Conservation (phyloP, 2,329 filamentous ascomycete species). For the Lithohypha guttulata region DNA sequence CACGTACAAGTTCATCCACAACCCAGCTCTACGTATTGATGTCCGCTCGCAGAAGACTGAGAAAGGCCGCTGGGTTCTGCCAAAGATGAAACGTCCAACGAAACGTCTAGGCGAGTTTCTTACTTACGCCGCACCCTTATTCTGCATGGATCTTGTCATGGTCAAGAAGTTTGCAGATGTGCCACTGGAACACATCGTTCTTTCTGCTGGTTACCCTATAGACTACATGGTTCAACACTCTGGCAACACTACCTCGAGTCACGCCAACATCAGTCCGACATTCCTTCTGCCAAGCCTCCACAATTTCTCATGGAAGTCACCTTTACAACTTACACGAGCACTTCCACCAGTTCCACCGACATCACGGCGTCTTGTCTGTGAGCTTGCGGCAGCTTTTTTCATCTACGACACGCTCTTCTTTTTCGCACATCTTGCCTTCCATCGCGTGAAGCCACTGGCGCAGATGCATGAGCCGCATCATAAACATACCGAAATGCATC, state of each 20-base stretch:
- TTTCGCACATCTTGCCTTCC: slow-evolving; percentile 22
- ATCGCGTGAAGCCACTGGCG: slow-evolving; percentile 16
- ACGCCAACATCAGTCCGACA: too few species aligned
- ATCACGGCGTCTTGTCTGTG: slow-evolving; percentile 21
- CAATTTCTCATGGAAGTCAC: not conserved
- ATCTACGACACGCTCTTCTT: slow-evolving; percentile 26
- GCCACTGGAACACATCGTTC: slow-evolving; percentile 16
- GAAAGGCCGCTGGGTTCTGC: too few species aligned
- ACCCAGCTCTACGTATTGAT: too few species aligned
- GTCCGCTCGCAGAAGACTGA: too few species aligned
- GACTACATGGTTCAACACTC: slow-evolving; percentile 2
- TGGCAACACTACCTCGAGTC: not conserved
- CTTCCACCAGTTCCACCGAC: slow-evolving; percentile 19
- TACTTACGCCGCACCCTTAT: slow-evolving; percentile 20
- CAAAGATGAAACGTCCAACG: too few species aligned
- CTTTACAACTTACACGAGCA: not conserved
- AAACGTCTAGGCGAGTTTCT: too few species aligned
- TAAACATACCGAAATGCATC: slow-evolving; percentile 23
- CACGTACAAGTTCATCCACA: too few species aligned
- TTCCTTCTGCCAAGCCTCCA: slow-evolving; percentile 2
- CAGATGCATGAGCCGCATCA: slow-evolving; percentile 22
- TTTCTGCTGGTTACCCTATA: slow-evolving; percentile 22
- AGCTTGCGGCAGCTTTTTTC: slow-evolving; percentile 20
- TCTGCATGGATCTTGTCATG: slow-evolving; percentile 22
- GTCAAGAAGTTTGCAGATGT: slow-evolving; percentile 26